Percentiles rank a stretch among this genome's conserved stretches.
Evolutionary conservation across 345 rosid genomes (phyloP).

Genomic region (Populus pruinosa): DNA sequence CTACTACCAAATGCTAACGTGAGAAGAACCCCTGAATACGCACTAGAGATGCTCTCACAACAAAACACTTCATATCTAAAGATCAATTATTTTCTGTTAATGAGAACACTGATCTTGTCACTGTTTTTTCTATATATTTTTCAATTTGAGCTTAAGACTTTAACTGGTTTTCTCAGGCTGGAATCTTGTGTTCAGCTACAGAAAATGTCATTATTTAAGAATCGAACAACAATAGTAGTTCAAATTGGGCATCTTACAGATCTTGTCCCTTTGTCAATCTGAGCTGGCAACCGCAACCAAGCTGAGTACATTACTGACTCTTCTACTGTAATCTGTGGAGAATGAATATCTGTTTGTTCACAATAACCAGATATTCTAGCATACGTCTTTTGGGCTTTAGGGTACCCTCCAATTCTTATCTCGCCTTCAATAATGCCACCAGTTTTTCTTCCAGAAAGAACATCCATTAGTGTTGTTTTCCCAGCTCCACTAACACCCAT

Average conservation of each 20-base stretch:
- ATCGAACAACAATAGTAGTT: no score
- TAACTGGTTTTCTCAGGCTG: no score
- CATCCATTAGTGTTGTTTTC: conserved; percentile 50
- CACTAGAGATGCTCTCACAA: no score
- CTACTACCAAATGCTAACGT: no score
- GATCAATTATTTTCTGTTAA: no score
- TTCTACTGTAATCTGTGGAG: conserved; percentile 39
- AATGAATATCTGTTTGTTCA: conserved; percentile 46
- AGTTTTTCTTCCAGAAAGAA: conserved; percentile 54
- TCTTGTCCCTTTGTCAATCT: conserved; percentile 30
- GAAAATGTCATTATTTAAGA: no score
- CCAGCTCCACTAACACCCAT: conserved; percentile 53
- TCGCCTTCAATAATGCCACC: conserved; percentile 39
- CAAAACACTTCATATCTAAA: no score
- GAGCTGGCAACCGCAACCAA: conserved; percentile 35
- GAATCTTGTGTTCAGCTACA: no score
- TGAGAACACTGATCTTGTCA: no score
- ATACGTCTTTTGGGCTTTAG: conserved; percentile 41
- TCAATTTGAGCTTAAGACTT: no score
- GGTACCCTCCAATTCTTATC: conserved; percentile 41
- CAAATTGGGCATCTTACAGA: conserved; percentile 27
- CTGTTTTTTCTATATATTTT: no score
- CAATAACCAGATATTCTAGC: conserved; percentile 47
- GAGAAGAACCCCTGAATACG: no score
- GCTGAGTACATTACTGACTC: conserved; percentile 44